These are phyloP conservation scores for Termitomyces sp. DNA, from an alignment of 768 basidiomycete genomes.

Conservation along the genomic window DNA sequence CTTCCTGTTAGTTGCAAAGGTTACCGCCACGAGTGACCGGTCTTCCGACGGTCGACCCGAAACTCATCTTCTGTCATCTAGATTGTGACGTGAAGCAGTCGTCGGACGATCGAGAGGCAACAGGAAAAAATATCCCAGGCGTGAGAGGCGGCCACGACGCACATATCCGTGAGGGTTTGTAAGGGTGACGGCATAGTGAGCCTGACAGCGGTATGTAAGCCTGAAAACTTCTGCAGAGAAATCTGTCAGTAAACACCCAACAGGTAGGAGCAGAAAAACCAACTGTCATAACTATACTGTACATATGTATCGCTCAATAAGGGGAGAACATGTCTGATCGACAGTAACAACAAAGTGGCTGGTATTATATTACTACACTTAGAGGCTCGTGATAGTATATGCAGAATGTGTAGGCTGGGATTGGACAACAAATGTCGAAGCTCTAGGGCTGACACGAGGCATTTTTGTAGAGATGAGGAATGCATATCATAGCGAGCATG, in stretches of 20 bases:
- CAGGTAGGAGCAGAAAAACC: not conserved
- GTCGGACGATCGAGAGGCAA: not conserved
- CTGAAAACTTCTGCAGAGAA: not conserved
- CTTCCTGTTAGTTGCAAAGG: not conserved
- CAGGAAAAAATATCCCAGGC: not conserved
- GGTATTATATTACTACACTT: slow-evolving; percentile 19
- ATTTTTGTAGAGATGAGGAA: slow-evolving; percentile 9
- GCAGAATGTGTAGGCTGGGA: slow-evolving; percentile 3
- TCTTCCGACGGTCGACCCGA: not conserved
- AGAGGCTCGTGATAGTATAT: slow-evolving; percentile 13
- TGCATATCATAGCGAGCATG: not conserved
- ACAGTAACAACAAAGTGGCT: slow-evolving; percentile 7
- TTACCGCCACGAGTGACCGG: not conserved
- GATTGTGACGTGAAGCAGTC: not conserved
- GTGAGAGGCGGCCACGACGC: not conserved
- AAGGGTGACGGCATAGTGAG: not conserved
- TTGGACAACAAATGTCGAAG: slow-evolving; percentile 5
- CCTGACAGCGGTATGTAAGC: not conserved
- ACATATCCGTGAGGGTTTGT: not conserved
- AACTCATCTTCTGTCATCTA: not conserved
- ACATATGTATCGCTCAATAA: not conserved
- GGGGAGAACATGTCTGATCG: slow-evolving; percentile 4
- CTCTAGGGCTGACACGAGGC: slow-evolving; percentile 12
- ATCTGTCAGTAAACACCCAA: not conserved
- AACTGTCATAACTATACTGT: not conserved